These are phyloP conservation scores for Postia placenta DNA, from an alignment of 768 basidiomycete genomes.

Conservation along the genomic window DNA sequence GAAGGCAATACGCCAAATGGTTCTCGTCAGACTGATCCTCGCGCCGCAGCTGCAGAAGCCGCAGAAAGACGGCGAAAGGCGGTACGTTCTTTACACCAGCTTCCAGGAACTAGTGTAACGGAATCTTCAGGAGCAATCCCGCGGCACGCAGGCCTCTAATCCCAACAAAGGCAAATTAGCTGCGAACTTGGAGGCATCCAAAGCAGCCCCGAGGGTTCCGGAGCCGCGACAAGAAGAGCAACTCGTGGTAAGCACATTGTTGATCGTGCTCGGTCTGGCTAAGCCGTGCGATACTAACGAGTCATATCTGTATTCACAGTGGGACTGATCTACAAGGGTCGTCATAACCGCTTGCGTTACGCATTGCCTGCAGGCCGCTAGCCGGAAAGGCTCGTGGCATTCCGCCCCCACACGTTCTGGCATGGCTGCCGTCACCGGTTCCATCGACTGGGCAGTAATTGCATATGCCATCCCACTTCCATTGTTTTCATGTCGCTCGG, in stretches of 20 bases:
- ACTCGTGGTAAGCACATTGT: constrained; percentile 37
- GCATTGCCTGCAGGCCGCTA: too few relatives aligned
- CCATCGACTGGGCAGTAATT: too few relatives aligned
- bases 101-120: background rate
- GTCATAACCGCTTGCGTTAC: too few relatives aligned
- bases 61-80: constrained; percentile 29
- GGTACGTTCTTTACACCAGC: constrained; percentile 22
- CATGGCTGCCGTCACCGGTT: too few relatives aligned
- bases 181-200: constrained; percentile 35
- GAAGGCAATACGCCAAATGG: background rate
- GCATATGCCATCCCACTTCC: too few relatives aligned
- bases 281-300: background rate
- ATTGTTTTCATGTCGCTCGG: too few relatives aligned
- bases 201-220: constrained; percentile 29
- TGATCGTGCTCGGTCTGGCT: background rate
- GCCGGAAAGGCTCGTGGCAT: constrained; percentile 8
- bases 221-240: constrained; percentile 33
- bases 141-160: constrained; percentile 38
- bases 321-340: constrained; percentile 31
- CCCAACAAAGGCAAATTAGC: constrained; percentile 41
- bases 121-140: constrained; percentile 31
- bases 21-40: constrained; percentile 17
- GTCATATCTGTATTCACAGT: constrained; percentile 28
- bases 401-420: constrained; percentile 10
- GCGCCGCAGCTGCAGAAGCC: constrained; percentile 29